Base-by-base conservation (phyloP, 768 basidiomycete species). In the Termitomyces sp. region DNA sequence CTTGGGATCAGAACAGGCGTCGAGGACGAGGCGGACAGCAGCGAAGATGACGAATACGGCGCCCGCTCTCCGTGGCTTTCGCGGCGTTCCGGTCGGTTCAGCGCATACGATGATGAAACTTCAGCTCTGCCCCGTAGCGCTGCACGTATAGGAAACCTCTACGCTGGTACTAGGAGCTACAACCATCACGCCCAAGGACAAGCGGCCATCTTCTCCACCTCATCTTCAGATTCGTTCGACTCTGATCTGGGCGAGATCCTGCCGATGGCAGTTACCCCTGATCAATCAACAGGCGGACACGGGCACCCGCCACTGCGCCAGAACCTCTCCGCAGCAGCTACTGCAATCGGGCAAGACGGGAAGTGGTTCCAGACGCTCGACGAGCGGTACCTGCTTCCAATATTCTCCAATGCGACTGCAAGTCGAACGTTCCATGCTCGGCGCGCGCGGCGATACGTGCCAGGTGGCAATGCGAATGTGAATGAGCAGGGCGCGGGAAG, bases 281-380 rank as follows among this genome's bases (percentile, higher is more conserved):
- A 64, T 13, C 68, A 73, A 18, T 67, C 68, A 40, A 58, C 65
- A 20, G 56, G 60, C 14, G 56, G 53, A 10, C 68, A 70, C 46
- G 32, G 48, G 13, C 49, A 51, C 16, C 46, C 26, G 12, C 38
- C 52, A 20, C 64, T 69, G 9, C 60, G 67, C 46, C 61, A 57
- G 60, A 56, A 40, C 42, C 43, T 32, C 58, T 58, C 66, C 24
- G 60, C 63, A 53, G 59, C 60, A 24, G 52, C 63, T 33, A 52
- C 61, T 33, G 60, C 63, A n/a, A 63, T 73, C 4, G 79, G 75
- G 4, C 87, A 89, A 58, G 93, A 96, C 54, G 88, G 91, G 30
- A 91, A 92, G 70, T 98, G 94, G 94, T 98, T 98, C 85, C 94
- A 94, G 64, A 80, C 88, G 46, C 73, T 99, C 40, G 96, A 99